phyloP scores from a whole-genome alignment of 495 filamentous ascomycete species.

The Penicillium arizonense region DNA sequence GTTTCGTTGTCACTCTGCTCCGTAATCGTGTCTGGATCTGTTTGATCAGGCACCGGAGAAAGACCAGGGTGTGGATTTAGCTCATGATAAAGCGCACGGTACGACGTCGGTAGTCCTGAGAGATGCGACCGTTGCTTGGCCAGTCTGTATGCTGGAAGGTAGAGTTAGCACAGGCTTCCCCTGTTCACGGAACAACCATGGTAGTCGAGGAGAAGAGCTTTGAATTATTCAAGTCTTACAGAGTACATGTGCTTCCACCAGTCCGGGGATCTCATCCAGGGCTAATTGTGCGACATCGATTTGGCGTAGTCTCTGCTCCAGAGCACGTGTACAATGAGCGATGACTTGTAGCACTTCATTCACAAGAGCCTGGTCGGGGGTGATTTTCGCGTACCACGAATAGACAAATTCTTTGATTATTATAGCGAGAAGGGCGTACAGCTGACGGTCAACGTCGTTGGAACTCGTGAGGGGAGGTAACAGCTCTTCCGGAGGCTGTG shows the following conservation, averaged over 20 bases:
- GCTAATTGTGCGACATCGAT: conserved; percentile 79
- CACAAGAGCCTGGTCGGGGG: conserved; percentile 80
- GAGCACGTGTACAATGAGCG: conserved; percentile 80
- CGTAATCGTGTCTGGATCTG: conserved; percentile 46
- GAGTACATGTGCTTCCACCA: conserved; percentile 75
- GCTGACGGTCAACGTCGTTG: conserved; percentile 85
- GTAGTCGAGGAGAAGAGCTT: conserved; percentile 5
- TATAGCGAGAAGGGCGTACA: conserved; percentile 88
- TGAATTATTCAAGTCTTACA: conserved; percentile 53
- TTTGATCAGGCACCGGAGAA: conserved; percentile 66
- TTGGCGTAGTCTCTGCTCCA: conserved; percentile 80
- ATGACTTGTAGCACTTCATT: conserved; percentile 85
- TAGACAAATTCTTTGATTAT: conserved; percentile 85
- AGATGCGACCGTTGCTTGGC: conserved; percentile 51
- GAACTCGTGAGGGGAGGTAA: conserved; percentile 89
- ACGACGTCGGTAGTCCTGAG: conserved; percentile 35
- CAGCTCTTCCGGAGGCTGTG: conserved; percentile 68
- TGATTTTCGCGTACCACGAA: conserved; percentile 91
- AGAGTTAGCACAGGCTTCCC: conserved; percentile 9
- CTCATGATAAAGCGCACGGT: conserved; percentile 74
- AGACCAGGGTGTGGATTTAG: conserved; percentile 77
- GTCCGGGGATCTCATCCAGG: conserved; percentile 83
- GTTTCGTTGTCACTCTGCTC: conserved; percentile 74
- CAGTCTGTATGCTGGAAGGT: conserved; percentile 50
- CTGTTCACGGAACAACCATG: background rate